These are phyloP conservation scores for Closterium sp. DNA, from an alignment of 139 green algal species.

Conservation along the genomic window DNA sequence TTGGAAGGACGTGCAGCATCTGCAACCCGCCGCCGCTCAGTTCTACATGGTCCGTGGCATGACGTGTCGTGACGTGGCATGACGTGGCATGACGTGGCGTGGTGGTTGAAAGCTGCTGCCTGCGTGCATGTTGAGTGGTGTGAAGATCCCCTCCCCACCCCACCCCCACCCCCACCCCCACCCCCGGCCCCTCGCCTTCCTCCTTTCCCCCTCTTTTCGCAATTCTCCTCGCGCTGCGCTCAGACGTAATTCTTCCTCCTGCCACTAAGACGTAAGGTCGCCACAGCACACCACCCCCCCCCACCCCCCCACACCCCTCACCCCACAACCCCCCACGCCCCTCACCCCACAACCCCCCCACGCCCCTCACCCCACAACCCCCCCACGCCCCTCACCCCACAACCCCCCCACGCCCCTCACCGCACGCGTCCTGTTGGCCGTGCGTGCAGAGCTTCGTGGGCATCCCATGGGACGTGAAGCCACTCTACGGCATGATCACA, in stretches of 20 bases:
- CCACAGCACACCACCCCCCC: neutral
- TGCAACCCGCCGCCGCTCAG: slow-evolving; percentile 22
- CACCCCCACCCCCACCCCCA: too few relatives aligned
- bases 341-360: neutral
- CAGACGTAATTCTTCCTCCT: too few relatives aligned
- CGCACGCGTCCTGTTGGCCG: neutral
- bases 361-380: neutral
- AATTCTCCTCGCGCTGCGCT: too few relatives aligned
- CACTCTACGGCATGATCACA: slow-evolving; percentile 42
- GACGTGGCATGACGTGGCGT: neutral
- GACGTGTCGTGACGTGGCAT: neutral
- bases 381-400: neutral
- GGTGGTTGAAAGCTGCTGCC: too few relatives aligned
- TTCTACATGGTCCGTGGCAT: neutral
- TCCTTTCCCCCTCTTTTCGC: too few relatives aligned
- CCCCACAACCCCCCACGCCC: neutral
- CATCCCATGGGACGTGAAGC: slow-evolving; percentile 52
- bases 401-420: too few relatives aligned
- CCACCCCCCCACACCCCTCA: neutral
- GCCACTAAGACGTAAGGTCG: too few relatives aligned
- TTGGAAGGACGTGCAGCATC: slow-evolving; percentile 41
- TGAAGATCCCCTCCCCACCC: too few relatives aligned
- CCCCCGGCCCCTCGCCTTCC: too few relatives aligned
- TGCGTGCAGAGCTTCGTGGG: slow-evolving; percentile 26
- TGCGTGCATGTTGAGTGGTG: too few relatives aligned